These are phyloP conservation scores for Macrolepiota dolichaula DNA, from an alignment of 768 basidiomycete species.

Conservation along the genomic window DNA sequence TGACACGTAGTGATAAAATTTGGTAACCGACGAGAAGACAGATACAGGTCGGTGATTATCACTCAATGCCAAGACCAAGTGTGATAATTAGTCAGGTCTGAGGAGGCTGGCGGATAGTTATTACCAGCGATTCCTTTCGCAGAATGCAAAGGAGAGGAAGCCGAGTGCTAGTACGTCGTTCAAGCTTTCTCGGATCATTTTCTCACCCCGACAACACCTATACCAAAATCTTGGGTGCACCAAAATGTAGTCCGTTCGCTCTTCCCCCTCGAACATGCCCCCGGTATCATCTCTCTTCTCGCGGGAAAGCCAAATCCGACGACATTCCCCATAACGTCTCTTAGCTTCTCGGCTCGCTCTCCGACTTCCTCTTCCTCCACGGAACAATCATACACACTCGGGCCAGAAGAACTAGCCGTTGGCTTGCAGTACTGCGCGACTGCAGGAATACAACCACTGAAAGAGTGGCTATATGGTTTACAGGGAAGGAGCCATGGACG, in stretches of 20 bases:
- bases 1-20: too few species aligned
- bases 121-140: conserved; percentile 62
- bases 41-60: too few species aligned
- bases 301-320: conserved; percentile 89
- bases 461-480: conserved; percentile 67
- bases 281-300: conserved; percentile 76
- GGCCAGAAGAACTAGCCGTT: conserved; percentile 53
- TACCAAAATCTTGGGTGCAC: neutral
- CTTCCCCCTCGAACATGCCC: conserved; percentile 74
- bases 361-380: conserved; percentile 33
- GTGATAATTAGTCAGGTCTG: too few species aligned
- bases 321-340: conserved; percentile 90
- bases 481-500: conserved; percentile 72
- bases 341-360: conserved; percentile 62
- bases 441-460: conserved; percentile 57
- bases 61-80: too few species aligned
- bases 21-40: too few species aligned
- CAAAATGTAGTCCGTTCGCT: conserved; percentile 54
- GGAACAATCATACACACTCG: conserved; percentile 51
- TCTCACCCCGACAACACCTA: neutral
- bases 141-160: conserved; percentile 54
- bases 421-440: conserved; percentile 80
- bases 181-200: neutral
- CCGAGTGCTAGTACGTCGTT: conserved; percentile 57
- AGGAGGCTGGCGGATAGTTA: conserved; percentile 46